A percentile compares a stretch with the other conserved stretches of the same genome.
phyloP scores from a whole-genome alignment of 495 filamentous ascomycete species.

The Polyplosphaeria fusca region DNA sequence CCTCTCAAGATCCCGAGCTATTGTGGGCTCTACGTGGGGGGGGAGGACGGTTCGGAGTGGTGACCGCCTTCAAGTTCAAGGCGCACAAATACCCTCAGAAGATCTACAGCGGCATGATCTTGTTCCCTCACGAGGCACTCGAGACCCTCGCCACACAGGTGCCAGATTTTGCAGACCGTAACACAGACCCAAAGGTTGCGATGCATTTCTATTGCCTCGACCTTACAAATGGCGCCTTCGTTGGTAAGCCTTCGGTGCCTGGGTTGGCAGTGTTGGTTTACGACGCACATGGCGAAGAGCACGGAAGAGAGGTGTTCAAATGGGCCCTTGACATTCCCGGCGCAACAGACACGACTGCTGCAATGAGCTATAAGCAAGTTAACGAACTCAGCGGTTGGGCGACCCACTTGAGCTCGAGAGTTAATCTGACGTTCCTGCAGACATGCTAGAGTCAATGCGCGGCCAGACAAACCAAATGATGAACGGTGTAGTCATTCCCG shows the following conservation, averaged over 20 bases:
- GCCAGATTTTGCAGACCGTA: slow-evolving; percentile 16
- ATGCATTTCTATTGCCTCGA: slow-evolving; percentile 35
- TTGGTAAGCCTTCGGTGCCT: slow-evolving; percentile 19
- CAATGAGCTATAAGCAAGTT: slow-evolving; percentile 25
- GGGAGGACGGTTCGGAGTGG: slow-evolving; percentile 35
- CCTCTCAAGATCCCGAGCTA: slow-evolving; percentile 36
- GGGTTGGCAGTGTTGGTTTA: slow-evolving; percentile 32
- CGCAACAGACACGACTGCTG: slow-evolving; percentile 20
- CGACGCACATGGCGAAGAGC: slow-evolving; percentile 38
- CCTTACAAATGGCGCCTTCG: slow-evolving; percentile 19
- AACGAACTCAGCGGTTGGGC: slow-evolving; percentile 22
- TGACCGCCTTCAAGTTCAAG: slow-evolving; percentile 33
- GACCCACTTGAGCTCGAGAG: neutral
- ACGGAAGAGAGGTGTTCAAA: slow-evolving; percentile 33
- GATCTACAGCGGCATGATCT: slow-evolving; percentile 30
- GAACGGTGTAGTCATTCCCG: slow-evolving; percentile 24
- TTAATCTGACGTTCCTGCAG: slow-evolving; percentile 5
- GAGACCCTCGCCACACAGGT: slow-evolving; percentile 24
- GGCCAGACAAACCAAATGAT: slow-evolving; percentile 32
- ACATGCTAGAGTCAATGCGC: slow-evolving; percentile 14
- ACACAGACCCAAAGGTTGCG: slow-evolving; percentile 34
- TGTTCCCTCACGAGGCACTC: slow-evolving; percentile 27
- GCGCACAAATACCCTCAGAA: slow-evolving; percentile 30
- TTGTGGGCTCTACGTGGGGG: slow-evolving; percentile 39
- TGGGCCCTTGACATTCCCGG: slow-evolving; percentile 37